Base-by-base conservation (phyloP, 2,329 filamentous ascomycete genomes). In the Incumbomyces lentus region DNA sequence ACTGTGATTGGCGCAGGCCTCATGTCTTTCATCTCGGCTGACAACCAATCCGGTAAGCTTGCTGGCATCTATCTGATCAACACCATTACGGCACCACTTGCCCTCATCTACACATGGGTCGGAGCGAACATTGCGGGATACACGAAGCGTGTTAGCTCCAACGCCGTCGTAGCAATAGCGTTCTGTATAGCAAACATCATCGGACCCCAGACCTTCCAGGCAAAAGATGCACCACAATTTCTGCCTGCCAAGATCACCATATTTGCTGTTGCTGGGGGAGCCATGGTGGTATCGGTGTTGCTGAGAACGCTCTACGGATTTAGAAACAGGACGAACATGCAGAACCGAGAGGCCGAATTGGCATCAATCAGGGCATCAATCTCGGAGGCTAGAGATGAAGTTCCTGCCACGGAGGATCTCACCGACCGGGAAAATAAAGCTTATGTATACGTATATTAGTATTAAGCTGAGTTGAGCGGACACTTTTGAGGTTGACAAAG, bases 61-160 rank as follows among this genome's bases (percentile, higher is more conserved):
- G 59, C 66, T 2, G 69, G 68, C 1, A 64, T 67, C 14, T 70
- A 69, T 49, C 58, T 72, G 12, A 67, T 66, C 29, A 69, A 70
- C 41, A 62, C 64, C 1, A 65, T 69, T 41, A 66, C 67, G 3
- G 64, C 68, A 10, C 59, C 64, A 6, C 59, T 71, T 13, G 69
- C 68, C 22, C 58, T 71, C n/a, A 52, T 71, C n/a, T 66, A 68
- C 19, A 64, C 66, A 8, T 70, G 66, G 67, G 69, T 70, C 10
- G 65, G 69, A 19, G 65, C 60, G 13, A 74, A 74, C 47, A 60
- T 68, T 3, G 68, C 66, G 7, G 69, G 70, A 0, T 68, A 73
- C 46, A 69, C 69, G 1, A 74, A 73, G 59, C 72, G 73, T 49
- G 67, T 70, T 18, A 70, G 68, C 1, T 64, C 68, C 40, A 71